Evolutionary conservation across 1,139 yeast genomes (phyloP), one percentile per base, ranked within the genome.

Genomic region (Pichia sp.): DNA sequence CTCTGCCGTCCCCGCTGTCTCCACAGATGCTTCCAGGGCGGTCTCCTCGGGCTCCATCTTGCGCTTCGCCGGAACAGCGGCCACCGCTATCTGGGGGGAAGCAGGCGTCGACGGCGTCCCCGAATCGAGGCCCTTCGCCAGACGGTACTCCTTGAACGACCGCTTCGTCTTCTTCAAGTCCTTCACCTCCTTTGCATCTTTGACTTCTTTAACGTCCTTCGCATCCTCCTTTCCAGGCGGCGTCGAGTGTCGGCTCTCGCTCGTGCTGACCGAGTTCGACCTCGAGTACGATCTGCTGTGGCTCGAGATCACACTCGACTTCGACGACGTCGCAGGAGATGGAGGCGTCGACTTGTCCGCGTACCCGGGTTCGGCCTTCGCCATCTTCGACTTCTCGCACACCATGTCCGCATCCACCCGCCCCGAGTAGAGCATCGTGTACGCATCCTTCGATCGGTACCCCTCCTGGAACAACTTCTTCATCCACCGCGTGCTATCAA

Each of bases 61-160:
- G 31, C 47, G 47, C 15, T 44, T 44, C 16, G 15, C n/a, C 8
- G 34, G 47, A 29, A 44, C 16, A 26, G n/a, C 11, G 7, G 23
- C 26, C 15, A n/a, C 41, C 4, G 19, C 8, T 8, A 45, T 30
- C 7, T 30, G 8, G 13, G 51, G 51, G 16, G 45, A 11, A 8
- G 58, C 45, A 8, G 62, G 54, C 7, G 59, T 41, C 16, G 54
- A 55, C 4, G 61, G 56, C 5, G 49, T 50, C 5, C 57, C 60
- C 8, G 61, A 56, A 4, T 54, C 58, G 34, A 62, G 59, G 2
- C 48, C 36, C 29, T 50, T 50, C 4, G 47, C 42, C 13, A 51
- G n/a, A 15, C 50, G 64, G 54, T 52, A 61, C 60, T 42, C 55
- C 36, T 51, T 53, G 5, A 46, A 49, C 31, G 52, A 42, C 19